Evolutionary conservation across 2,329 filamentous ascomycete species (phyloP), one percentile per base, ranked within the genome.

Genomic region (Lasiodiplodia citricola): DNA sequence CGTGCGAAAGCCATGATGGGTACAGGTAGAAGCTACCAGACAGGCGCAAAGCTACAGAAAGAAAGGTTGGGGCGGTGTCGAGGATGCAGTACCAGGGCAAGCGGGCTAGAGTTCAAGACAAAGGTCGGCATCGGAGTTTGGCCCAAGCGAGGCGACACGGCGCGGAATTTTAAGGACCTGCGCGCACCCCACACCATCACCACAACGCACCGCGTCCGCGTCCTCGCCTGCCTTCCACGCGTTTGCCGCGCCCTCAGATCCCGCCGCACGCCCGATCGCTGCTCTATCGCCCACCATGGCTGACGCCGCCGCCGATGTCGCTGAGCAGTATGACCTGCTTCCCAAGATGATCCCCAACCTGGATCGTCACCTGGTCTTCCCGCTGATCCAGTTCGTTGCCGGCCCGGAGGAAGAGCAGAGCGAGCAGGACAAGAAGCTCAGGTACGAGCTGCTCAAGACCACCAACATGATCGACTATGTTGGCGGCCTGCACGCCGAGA

Each of bases 381-480:
- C 96, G 73, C 88, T 99, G 72, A 91, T 99, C 80, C 94, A 97
- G 84, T 97, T 97, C 83, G 87, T 92, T 77, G 90, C 90, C 77
- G 90, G 91, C 78, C 90, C 93, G 80, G 91, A 97, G 73, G 90
- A 94, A 80, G 92, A 94, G 87, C 76, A 87, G 81, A 83, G 87
- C 68, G 86, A 86, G 76, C 90, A 94, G 80, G 90, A 97, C 75
- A 91, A 91, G 72, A 89, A 92, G 79, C 90, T 94, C 75, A 97
- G 97, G 83, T 97, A 95, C 81, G 91, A 95, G 83, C 90, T 99
- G 69, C 89, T 99, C 74, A 95, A 97, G 85, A 91, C 94, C 81
- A 98, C 96, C 77, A 97, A 98, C 87, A 99, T 99, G 96, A 96
- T 92, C 77, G 96, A 99, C 83, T 99, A 97, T 80, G 93, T 98